Evolutionary conservation across 805 yeast species (phyloP), one percentile per base, ranked within the genome.

Genomic region (Scheffersomyces coipomensis): DNA sequence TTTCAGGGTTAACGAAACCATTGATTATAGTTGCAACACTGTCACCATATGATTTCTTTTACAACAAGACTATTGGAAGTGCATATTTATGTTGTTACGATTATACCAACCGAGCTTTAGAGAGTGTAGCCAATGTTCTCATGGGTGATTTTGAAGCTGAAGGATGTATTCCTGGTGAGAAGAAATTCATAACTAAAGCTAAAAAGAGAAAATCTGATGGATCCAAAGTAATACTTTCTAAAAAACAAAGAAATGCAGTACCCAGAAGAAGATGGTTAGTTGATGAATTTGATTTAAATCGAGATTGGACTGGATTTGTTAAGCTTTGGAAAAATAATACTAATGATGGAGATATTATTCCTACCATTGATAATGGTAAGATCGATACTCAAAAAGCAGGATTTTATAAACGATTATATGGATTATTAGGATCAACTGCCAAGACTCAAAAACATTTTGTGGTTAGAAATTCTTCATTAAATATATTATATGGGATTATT

Each of bases 41-140:
- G 41, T 74, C 81, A 4, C 85, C 86, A 1, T 79, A 77, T 48
- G 85, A 81, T 49, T 75, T 80, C 50, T 73, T 76, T 34, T 74
- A 77, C 40, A 78, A 77, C 40, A 71, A 72, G 35, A 68, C 70
- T 31, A 72, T 79, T 22, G 81, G 80, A 1, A 71, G 79, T 34
- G 71, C 80, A 1, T 79, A 79, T 51, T 56, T 80, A 34, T 80
- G 85, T 49, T 73, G 81, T 37, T 80, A 75, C 51, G 85, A 80
- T 55, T 80, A 78, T 52, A 78, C 85, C 1, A 57, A 64, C 15
- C 71, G 69, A 47, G 81, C 75, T 2, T 57, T 80, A 32, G 64
- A 69, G 22, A 70, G 76, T 39, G 48, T 77, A 22, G 79, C 74
- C 3, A 67, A 70, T 5, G 73, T 78, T 2, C 52, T 80, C 35